Base-by-base conservation (phyloP, 75 land plant genomes). In the Pinus taeda region DNA sequence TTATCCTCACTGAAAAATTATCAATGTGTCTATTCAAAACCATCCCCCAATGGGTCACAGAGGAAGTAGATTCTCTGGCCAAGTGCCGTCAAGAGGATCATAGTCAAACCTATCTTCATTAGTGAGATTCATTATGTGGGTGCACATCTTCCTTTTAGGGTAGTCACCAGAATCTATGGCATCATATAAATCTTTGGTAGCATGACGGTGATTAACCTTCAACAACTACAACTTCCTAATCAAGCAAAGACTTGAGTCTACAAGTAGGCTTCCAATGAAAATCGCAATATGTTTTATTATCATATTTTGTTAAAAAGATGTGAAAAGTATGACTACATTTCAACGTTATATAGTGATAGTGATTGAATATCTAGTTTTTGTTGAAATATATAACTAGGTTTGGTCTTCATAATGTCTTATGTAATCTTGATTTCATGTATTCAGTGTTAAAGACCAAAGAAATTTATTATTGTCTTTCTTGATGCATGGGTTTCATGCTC, bases 201-300 rank as follows among this genome's bases (percentile, higher is more conserved):
- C 88, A 77, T 86, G 88, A 75, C 88, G 84, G 60, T 86, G 88
- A 22, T 86, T 86, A 3, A 5, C 86, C 88, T 13, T 87, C 88
- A 4, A 86, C 83, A 33, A 86, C 77, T n/a, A 84, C 79, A 1
- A 84, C 88, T 30, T 86, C 88, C 26, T 86, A 76, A 30, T 82
- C 82, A 56, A 76, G 11, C 70, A 86, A 59, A 49, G 18, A 61
- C 74, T 86, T 84, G 56, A 80, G 74, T 7, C 88, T 87, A 61
- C 88, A 86, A 3, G 88, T 84, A 1, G 88, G 88, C 77, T 78
- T 86, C 88, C 87, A 84, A 73, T 86, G 88, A 64, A 83, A 86
- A 72, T 84, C 84, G 20, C 75, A 77, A 45, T 76, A 84, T 9
- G 87, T 84, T 22, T 75, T 78, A 60, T 77, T 84, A 3, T 80